These are phyloP conservation scores for Neurospora sp. DNA, from an alignment of 495 filamentous ascomycete genomes.

Conservation along the genomic window DNA sequence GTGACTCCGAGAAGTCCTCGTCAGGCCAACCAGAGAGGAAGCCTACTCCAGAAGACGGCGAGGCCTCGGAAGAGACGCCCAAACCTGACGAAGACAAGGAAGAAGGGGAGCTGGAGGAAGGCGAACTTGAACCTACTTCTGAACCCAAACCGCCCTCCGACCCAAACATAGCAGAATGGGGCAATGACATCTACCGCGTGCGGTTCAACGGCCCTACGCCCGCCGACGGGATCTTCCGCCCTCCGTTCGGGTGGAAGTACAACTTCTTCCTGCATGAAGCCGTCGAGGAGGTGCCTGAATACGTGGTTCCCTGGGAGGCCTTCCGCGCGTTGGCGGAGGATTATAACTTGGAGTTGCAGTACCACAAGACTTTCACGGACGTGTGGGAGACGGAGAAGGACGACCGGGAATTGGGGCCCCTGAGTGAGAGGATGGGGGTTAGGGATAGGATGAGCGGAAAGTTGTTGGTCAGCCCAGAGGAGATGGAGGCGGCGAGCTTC, in stretches of 20 bases:
- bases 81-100: constrained; percentile 17
- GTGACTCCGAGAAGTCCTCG: neutral
- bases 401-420: constrained; percentile 60
- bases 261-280: constrained; percentile 92
- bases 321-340: constrained; percentile 93
- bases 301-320: constrained; percentile 96
- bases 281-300: constrained; percentile 92
- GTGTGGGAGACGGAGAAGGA: constrained; percentile 87
- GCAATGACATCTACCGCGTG: constrained; percentile 84
- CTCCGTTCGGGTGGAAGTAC: constrained; percentile 95
- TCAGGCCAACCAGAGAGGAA: neutral
- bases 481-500: constrained; percentile 85
- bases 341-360: constrained; percentile 90
- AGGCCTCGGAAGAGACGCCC: neutral
- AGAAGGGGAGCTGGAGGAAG: constrained; percentile 39
- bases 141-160: neutral
- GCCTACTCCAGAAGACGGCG: neutral
- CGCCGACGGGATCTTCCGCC: constrained; percentile 74
- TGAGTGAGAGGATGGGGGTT: constrained; percentile 93
- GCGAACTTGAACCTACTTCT: constrained; percentile 18
- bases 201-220: constrained; percentile 74
- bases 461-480: constrained; percentile 62
- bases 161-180: constrained; percentile 57
- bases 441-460: constrained; percentile 56
- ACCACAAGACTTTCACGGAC: constrained; percentile 78